Conservation (phyloP, 805 yeast genomes). For the Wickerhamomyces alni region DNA sequence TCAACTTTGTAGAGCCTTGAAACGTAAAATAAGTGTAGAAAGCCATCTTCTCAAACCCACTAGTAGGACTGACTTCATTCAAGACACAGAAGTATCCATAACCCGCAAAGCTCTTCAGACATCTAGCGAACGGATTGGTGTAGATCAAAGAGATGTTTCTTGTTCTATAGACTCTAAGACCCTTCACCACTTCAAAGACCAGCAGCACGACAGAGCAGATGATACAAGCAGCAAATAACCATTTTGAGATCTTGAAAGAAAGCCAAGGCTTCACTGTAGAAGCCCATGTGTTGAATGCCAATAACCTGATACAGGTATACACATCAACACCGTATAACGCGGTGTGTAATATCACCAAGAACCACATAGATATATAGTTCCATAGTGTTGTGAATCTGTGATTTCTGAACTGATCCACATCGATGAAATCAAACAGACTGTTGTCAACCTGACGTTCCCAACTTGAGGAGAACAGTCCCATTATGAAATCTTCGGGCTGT, state of each 20-base stretch:
- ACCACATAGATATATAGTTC: constrained; percentile 35
- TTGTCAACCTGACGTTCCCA: constrained; percentile 30
- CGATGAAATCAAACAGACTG: constrained; percentile 43
- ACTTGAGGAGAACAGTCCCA: constrained; percentile 23
- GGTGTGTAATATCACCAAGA: constrained; percentile 36
- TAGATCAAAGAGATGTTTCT: constrained; percentile 65
- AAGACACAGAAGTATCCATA: constrained; percentile 71
- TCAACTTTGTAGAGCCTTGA: constrained; percentile 53
- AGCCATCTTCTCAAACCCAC: constrained; percentile 59
- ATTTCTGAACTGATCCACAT: constrained; percentile 41
- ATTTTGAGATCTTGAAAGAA: constrained; percentile 46
- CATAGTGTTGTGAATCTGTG: constrained; percentile 36
- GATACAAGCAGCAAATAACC: constrained; percentile 82
- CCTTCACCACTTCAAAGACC: constrained; percentile 52
- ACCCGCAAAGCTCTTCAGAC: constrained; percentile 46
- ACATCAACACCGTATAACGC: constrained; percentile 63
- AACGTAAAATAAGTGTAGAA: constrained; percentile 60
- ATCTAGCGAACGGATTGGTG: constrained; percentile 58
- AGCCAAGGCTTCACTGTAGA: constrained; percentile 43
- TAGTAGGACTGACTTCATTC: constrained; percentile 60
- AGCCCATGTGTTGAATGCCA: constrained; percentile 70
- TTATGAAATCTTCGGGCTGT: too few relatives aligned
- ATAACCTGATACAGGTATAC: constrained; percentile 68
- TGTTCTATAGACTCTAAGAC: constrained; percentile 50
- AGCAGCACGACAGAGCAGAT: constrained; percentile 58